phyloP scores from a whole-genome alignment of 257 asterid genomes.

The Capsicum pubescens region DNA sequence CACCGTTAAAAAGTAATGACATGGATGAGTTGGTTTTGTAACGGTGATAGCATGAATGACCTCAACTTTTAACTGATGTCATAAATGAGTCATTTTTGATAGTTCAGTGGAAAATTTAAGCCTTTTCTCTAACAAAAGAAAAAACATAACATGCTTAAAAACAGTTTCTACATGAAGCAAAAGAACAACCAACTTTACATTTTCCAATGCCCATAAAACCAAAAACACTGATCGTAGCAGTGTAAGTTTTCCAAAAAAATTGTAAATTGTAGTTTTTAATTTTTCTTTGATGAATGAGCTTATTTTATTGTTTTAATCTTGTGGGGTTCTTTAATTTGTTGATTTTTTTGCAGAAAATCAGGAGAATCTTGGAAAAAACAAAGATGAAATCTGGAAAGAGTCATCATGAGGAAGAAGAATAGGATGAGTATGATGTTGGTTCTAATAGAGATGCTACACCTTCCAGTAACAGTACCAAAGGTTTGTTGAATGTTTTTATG shows the following conservation, averaged over 20 bases:
- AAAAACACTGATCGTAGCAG: constrained; percentile 14
- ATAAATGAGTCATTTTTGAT: too few species aligned
- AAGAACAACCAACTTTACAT: background rate
- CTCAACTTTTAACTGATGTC: too few species aligned
- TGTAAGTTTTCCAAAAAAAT: constrained; percentile 28
- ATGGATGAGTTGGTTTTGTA: too few species aligned
- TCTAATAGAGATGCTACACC: constrained; percentile 59
- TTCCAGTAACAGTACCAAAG: constrained; percentile 60
- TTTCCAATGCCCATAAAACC: constrained; percentile 12
- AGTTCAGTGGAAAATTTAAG: too few species aligned
- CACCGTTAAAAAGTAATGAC: too few species aligned
- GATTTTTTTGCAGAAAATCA: too few species aligned
- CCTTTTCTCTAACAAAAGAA: background rate
- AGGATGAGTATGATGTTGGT: constrained; percentile 75
- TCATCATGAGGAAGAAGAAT: constrained; percentile 77
- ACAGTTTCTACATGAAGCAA: background rate
- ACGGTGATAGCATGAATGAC: too few species aligned
- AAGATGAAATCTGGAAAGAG: constrained; percentile 76
- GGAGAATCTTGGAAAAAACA: constrained; percentile 13
- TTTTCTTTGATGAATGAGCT: constrained; percentile 17
- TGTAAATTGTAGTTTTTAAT: constrained; percentile 32
- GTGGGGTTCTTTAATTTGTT: constrained; percentile 42
- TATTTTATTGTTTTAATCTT: constrained; percentile 33
- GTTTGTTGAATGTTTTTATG: constrained; percentile 34
- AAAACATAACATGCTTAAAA: background rate